Evolutionary conservation across 108 stramenopile genomes (phyloP), one percentile per base, ranked within the genome.

Genomic region (Mediolabrus comicus): DNA sequence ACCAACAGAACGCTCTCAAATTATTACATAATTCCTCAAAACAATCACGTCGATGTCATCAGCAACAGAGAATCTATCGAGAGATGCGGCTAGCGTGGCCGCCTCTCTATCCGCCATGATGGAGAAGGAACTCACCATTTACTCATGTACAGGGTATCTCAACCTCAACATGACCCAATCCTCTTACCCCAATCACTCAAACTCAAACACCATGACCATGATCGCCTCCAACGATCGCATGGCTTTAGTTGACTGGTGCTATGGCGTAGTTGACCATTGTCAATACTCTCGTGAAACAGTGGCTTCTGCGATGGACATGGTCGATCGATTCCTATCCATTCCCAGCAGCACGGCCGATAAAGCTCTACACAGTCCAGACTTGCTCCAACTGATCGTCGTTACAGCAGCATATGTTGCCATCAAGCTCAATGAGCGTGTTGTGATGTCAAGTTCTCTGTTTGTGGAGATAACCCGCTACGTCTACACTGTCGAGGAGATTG

Each of bases 401-500:
- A 79, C 82, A 4, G 69, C 74, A 8, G 57, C 79, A 7, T 83
- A 79, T 72, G 79, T 62, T 32, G 72, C 77, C 25, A 72, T 83
- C 54, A 83, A 83, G 51, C 59, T 79, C 28, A 78, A 83, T 43
- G 83, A 83, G 58, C 69, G 62, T 29, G 41, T 83, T 17, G 84
- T 83, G 59, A 85, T 88, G 77, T 84, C 85, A 55, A 84, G 80
- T 13, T 72, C 75, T 29, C 69, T 85, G 24, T 32, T 88, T 56
- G 84, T 80, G 0, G 84, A 88, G 59, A 67, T 88, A 4, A 82
- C 80, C 60, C 75, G 82, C 12, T 82, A 82, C 9, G 75, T 75
- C 46, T 88, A 85, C 57, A 81, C 74, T 16, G 77, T 79, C 61
- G 81, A 83, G 68, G 87, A 88, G 43, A 83, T 88, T 74, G 79